These are phyloP conservation scores for Chlorella sp. DNA, from an alignment of 139 green algal genomes.

Conservation along the genomic window DNA sequence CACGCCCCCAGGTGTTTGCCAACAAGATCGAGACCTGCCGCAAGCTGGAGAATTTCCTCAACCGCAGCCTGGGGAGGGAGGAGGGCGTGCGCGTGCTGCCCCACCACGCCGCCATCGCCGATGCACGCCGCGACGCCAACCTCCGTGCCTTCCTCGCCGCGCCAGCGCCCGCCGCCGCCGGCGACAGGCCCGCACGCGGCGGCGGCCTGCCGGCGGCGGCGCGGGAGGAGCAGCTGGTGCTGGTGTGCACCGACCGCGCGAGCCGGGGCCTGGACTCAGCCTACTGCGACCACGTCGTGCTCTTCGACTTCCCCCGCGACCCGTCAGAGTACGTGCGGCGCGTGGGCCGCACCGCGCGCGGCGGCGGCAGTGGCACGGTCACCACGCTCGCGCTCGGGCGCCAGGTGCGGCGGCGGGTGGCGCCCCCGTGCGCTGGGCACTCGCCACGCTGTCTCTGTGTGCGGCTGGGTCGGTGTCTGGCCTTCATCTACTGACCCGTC, in stretches of 20 bases:
- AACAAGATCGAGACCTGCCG: slow-evolving; percentile 94
- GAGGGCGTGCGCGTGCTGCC: slow-evolving; percentile 56
- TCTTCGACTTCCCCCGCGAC: slow-evolving; percentile 97
- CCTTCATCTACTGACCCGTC: too few species aligned
- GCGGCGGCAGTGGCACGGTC: slow-evolving; percentile 75
- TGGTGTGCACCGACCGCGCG: slow-evolving; percentile 81
- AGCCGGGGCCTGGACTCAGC: slow-evolving; percentile 77
- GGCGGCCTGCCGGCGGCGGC: neutral
- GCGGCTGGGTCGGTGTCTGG: too few species aligned
- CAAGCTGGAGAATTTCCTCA: slow-evolving; percentile 89
- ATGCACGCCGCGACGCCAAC: slow-evolving; percentile 45
- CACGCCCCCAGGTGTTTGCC: too few species aligned
- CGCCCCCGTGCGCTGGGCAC: too few species aligned
- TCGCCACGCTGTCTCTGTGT: too few species aligned
- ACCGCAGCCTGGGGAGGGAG: slow-evolving; percentile 30
- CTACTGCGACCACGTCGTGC: slow-evolving; percentile 79
- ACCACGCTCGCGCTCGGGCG: slow-evolving; percentile 84
- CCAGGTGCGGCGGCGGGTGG: slow-evolving; percentile 52
- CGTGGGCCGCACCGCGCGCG: slow-evolving; percentile 86
- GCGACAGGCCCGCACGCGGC: neutral
- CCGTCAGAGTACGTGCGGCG: slow-evolving; percentile 93
- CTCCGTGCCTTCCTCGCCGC: slow-evolving; percentile 47
- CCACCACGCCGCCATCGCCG: slow-evolving; percentile 85
- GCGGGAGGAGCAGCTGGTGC: slow-evolving; percentile 32
- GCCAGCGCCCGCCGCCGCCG: neutral